A percentile compares a stretch with the other conserved stretches of the same genome.
phyloP scores from a whole-genome alignment of 164 flowering plant genomes.

The Euptelea pleiosperma region DNA sequence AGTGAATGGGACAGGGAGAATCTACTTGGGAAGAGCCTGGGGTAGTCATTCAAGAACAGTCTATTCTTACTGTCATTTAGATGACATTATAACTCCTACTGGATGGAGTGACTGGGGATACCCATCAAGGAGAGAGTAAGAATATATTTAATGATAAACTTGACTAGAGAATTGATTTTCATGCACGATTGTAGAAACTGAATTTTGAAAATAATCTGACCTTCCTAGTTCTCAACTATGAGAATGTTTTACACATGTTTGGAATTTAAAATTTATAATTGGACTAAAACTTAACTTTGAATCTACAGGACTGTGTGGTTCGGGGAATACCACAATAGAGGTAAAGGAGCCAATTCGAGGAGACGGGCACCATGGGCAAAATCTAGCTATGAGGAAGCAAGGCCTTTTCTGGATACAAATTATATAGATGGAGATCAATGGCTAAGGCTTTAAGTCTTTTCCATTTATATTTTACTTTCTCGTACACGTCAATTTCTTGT shows the following conservation, averaged over 20 bases:
- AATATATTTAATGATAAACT: neutral
- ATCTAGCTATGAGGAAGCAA: constrained; percentile 37
- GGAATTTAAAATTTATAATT: no score
- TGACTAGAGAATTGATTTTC: neutral
- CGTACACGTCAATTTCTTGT: no score
- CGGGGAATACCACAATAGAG: constrained; percentile 60
- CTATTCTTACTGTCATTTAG: constrained; percentile 54
- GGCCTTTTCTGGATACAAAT: constrained; percentile 35
- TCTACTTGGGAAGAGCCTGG: constrained; percentile 84
- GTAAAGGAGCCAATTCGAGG: constrained; percentile 55
- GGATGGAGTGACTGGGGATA: constrained; percentile 82
- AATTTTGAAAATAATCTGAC: no score
- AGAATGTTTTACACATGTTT: no score
- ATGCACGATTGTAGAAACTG: neutral
- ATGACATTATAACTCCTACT: constrained; percentile 39
- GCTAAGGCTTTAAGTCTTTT: constrained; percentile 51
- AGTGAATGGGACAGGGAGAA: constrained; percentile 57
- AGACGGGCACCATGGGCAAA: constrained; percentile 60
- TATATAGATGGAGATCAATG: constrained; percentile 65
- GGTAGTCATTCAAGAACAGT: constrained; percentile 63
- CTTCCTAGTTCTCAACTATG: no score
- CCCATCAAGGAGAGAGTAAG: constrained; percentile 38
- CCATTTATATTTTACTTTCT: neutral
- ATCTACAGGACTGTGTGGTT: constrained; percentile 63
- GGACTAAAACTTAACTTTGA: neutral